Percentiles rank a stretch among this genome's conserved stretches.
Evolutionary conservation across 2,329 filamentous ascomycete species (phyloP).

Genomic region (Alternaria panax): DNA sequence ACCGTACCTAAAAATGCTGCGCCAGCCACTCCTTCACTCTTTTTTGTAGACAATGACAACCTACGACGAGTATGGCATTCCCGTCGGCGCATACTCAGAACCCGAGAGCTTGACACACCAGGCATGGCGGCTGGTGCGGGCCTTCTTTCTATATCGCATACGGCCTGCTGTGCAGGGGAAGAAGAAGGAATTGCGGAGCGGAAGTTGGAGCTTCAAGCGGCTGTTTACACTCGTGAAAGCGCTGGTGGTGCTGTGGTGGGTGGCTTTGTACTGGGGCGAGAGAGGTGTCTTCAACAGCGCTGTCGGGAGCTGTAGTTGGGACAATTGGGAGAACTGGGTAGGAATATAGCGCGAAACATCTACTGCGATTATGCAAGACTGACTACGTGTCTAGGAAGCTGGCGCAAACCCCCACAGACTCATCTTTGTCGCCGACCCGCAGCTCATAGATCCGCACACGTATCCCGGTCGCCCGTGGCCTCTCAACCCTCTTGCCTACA

Average conservation of each 20-base stretch:
- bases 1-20: slow-evolving; percentile 38
- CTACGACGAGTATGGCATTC: slow-evolving; percentile 52
- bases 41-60: slow-evolving; percentile 40
- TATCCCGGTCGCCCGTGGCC: slow-evolving; percentile 85
- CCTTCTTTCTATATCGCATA: slow-evolving; percentile 42
- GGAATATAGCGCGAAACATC: background rate
- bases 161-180: slow-evolving; percentile 31
- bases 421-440: slow-evolving; percentile 86
- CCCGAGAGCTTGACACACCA: slow-evolving; percentile 45
- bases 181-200: slow-evolving; percentile 18
- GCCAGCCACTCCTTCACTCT: slow-evolving; percentile 19
- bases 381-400: slow-evolving; percentile 65
- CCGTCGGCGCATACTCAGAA: slow-evolving; percentile 48
- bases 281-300: slow-evolving; percentile 75
- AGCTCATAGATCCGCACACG: slow-evolving; percentile 93
- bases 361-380: slow-evolving; percentile 9
- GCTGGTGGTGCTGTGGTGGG: slow-evolving; percentile 75
- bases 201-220: slow-evolving; percentile 34
- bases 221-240: slow-evolving; percentile 50
- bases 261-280: slow-evolving; percentile 85
- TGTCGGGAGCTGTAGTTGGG: slow-evolving; percentile 79
- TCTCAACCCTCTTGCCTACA: slow-evolving; percentile 69
- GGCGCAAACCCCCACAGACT: slow-evolving; percentile 83
- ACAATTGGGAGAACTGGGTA: slow-evolving; percentile 93
- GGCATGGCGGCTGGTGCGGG: slow-evolving; percentile 37